phyloP scores from a whole-genome alignment of 2,329 filamentous ascomycete genomes.

The Epichloe festucae region DNA sequence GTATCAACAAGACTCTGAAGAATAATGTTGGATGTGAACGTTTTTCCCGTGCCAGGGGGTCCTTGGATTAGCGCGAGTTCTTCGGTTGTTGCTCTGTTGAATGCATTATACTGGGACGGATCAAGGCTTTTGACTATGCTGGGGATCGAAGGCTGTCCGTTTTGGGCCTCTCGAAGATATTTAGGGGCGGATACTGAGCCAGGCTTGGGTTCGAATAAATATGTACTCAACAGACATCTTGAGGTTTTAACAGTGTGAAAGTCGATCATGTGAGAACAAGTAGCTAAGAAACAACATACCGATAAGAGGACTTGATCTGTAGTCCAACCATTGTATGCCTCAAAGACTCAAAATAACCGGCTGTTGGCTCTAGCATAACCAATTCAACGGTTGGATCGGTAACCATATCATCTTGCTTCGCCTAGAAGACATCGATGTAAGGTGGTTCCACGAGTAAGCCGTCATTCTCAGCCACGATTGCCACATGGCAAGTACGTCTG shows the following conservation, averaged over 20 bases:
- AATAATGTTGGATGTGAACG: constrained; percentile 63
- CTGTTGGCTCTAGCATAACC: constrained; percentile 66
- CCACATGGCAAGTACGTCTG: constrained; percentile 50
- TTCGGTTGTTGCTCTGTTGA: constrained; percentile 57
- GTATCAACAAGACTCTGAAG: constrained; percentile 37
- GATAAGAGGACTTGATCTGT: constrained; percentile 43
- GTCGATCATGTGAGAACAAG: not conserved
- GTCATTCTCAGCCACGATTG: constrained; percentile 57
- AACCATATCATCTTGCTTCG: constrained; percentile 40
- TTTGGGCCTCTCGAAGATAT: constrained; percentile 14
- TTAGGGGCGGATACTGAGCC: constrained; percentile 12
- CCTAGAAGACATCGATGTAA: constrained; percentile 61
- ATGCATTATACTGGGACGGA: constrained; percentile 53
- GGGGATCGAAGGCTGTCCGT: constrained; percentile 1
- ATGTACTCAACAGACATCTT: constrained; percentile 47
- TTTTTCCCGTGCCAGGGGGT: constrained; percentile 70
- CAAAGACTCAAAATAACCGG: constrained; percentile 64
- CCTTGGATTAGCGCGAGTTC: constrained; percentile 70
- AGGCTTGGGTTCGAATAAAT: constrained; percentile 39
- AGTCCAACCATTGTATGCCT: constrained; percentile 61
- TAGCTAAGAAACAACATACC: constrained; percentile 29
- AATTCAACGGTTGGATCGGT: constrained; percentile 58
- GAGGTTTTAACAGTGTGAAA: not conserved
- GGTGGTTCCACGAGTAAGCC: constrained; percentile 25
- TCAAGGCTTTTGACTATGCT: constrained; percentile 40